A percentile compares a stretch with the other conserved stretches of the same genome.
These are phyloP conservation scores for Notholithocarpus densiflorus DNA, from an alignment of 306 rosid species.

Conservation along the genomic window DNA sequence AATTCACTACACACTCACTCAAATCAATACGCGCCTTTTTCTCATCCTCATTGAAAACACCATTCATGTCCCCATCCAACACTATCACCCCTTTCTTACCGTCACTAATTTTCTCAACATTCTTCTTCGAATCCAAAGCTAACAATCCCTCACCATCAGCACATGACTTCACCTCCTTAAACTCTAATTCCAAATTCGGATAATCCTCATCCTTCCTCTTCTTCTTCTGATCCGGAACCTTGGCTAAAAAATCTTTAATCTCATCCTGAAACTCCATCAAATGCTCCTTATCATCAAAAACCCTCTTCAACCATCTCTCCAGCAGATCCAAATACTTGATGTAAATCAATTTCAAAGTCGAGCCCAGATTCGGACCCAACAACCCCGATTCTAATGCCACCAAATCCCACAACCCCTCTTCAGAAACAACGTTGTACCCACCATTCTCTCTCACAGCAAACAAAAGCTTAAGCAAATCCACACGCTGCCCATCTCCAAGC, in stretches of 20 bases:
- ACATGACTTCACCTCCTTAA: slow-evolving; percentile 10
- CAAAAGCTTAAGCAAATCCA: slow-evolving; percentile 70
- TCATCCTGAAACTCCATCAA: slow-evolving; percentile 52
- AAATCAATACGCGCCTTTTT: neutral
- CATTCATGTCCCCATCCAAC: slow-evolving; percentile 1
- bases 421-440: slow-evolving; percentile 51
- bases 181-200: neutral
- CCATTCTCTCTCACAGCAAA: slow-evolving; percentile 70
- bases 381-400: slow-evolving; percentile 64
- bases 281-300: slow-evolving; percentile 30
- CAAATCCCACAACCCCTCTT: slow-evolving; percentile 48
- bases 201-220: slow-evolving; percentile 18
- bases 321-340: slow-evolving; percentile 50
- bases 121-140: neutral
- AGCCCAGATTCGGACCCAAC: slow-evolving; percentile 37
- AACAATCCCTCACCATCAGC: neutral
- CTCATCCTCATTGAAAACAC: neutral
- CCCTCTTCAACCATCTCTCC: slow-evolving; percentile 41
- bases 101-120: neutral
- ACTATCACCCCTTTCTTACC: neutral
- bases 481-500: slow-evolving; percentile 44
- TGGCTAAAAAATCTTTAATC: slow-evolving; percentile 26
- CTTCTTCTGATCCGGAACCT: slow-evolving; percentile 21
- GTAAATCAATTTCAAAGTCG: slow-evolving; percentile 49
- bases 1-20: slow-evolving; percentile 8